These are phyloP conservation scores for Solanum corneliomulleri DNA, from an alignment of 257 asterid genomes.

Conservation along the genomic window DNA sequence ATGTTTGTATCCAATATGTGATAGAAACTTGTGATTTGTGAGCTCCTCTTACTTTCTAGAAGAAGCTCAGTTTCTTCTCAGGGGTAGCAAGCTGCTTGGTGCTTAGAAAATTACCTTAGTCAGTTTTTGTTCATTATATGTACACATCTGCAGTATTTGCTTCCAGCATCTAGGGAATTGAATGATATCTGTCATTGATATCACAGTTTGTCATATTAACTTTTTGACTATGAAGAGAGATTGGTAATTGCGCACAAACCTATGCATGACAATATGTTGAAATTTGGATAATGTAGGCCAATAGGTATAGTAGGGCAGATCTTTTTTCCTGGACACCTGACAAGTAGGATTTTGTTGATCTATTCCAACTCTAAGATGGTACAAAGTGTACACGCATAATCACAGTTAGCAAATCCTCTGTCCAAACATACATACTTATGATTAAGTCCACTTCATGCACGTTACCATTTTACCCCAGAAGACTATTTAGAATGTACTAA, in stretches of 20 bases:
- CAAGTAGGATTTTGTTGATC: background rate
- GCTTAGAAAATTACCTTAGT: background rate
- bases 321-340: background rate
- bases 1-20: background rate
- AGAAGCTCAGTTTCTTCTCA: background rate
- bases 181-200: background rate
- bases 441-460: background rate
- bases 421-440: background rate
- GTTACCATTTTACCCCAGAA: background rate
- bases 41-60: background rate
- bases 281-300: background rate
- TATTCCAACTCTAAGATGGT: background rate
- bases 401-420: background rate
- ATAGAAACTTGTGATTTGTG: background rate
- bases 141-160: background rate
- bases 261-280: background rate
- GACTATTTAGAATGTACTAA: background rate
- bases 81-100: background rate
- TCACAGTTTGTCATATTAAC: background rate
- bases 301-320: background rate
- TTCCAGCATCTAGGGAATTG: background rate
- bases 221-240: background rate
- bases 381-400: background rate
- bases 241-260: background rate
- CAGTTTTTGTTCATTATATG: background rate